Conservation (phyloP, 371 early-diverging fungal species). For the Thermomucor indicae-seudaticae region DNA sequence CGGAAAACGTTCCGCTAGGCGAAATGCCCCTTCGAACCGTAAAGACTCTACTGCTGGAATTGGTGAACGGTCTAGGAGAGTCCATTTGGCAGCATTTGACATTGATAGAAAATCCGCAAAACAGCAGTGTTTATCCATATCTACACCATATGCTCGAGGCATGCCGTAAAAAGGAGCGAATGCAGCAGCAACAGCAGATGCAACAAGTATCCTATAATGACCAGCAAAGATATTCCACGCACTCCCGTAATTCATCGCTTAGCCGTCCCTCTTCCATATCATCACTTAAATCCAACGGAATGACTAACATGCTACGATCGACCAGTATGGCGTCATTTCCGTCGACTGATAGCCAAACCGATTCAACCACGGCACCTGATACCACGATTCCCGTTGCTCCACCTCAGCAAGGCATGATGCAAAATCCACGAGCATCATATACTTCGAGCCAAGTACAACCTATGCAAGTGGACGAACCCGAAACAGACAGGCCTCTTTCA, state of each 20-base stretch:
- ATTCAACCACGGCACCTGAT: background rate
- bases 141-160: conserved; percentile 71
- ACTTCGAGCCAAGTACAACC: conserved; percentile 12
- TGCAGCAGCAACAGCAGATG: conserved; percentile 27
- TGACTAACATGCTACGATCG: conserved; percentile 24
- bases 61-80: conserved; percentile 67
- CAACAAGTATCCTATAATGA: conserved; percentile 4
- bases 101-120: conserved; percentile 60
- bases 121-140: conserved; percentile 66
- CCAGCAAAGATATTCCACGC: conserved; percentile 9
- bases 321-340: conserved; percentile 20
- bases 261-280: conserved; percentile 31
- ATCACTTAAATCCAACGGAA: conserved; percentile 23
- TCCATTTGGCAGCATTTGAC: conserved; percentile 55
- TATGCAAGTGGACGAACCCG: conserved; percentile 30
- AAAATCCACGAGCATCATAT: too few species aligned
- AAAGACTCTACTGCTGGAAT: conserved; percentile 83
- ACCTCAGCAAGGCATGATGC: background rate
- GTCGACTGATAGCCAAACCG: conserved; percentile 8
- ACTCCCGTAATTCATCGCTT: conserved; percentile 24
- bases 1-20: conserved; percentile 70
- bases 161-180: conserved; percentile 45
- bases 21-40: conserved; percentile 93
- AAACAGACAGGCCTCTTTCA: conserved; percentile 10
- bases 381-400: conserved; percentile 8